Base-by-base conservation (phyloP, 2,329 filamentous ascomycete genomes). In the Raffaelea albimanens region DNA sequence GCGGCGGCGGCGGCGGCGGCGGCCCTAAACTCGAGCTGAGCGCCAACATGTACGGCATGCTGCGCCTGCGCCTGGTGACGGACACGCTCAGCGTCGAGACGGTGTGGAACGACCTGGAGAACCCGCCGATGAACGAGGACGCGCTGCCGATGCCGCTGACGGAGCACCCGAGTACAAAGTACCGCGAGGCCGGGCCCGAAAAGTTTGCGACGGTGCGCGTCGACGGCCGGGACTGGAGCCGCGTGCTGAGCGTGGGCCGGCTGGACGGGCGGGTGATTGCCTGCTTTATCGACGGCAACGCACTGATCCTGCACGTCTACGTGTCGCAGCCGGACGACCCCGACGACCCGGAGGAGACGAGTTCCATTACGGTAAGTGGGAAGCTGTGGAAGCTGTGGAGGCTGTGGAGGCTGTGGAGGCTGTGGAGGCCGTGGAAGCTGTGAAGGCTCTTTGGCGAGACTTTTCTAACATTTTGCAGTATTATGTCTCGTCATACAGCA, bases 221-320 rank as follows among this genome's bases (percentile, higher is more conserved):
- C 21, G 93, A 97, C 66, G 93, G 89, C 31, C 85, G 82, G 62
- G 93, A 98, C 62, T 97, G 93, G 91, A 88, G 88, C 29, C 81
- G 80, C 55, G 91, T 97, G n/a, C 72, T 98, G 55, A 94, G 88
- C 63, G 90, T 97, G 13, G 91, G 91, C 1, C 75, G 90, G 44
- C 68, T 97, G 25, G 91, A 93, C 56, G 91, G 89, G 1, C 76
- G 88, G 55, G 91, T 97, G 45, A 93, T 97, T 69, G 93, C 90
- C 48, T 96, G 90, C 61, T 89, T 94, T 63, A 82, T 82, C 36
- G 75, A 93, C 58, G 84, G 87, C 46, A 82, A 89, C 61, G 86
- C 87, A 2, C 63, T 94, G 52, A 87, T 93, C 38, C 68, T 93
- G 22, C 93, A 93, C 59, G 87, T 93, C 3, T 93, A 89, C 57